Conservation (phyloP, 2,329 filamentous ascomycete genomes). For the Clathrospora elynae region DNA sequence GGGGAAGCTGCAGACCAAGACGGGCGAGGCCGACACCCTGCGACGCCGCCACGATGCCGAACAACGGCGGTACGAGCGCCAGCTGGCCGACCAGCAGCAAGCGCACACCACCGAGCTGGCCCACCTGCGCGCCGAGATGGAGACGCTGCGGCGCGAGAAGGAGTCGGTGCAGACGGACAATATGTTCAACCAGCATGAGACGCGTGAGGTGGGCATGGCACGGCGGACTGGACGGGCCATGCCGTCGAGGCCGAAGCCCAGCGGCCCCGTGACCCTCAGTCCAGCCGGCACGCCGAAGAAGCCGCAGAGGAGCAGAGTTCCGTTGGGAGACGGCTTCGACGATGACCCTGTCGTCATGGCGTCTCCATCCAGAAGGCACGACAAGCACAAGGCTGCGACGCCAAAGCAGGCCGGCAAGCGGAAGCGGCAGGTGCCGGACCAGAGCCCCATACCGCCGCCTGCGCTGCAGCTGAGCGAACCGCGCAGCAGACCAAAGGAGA, state of each 20-base stretch:
- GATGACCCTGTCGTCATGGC: constrained; percentile 64
- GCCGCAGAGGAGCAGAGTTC: constrained; percentile 59
- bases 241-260: constrained; percentile 33
- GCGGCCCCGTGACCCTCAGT: constrained; percentile 21
- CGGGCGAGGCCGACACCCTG: constrained; percentile 76
- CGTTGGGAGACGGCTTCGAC: constrained; percentile 77
- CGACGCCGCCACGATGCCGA: constrained; percentile 70
- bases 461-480: constrained; percentile 58
- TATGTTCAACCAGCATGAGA: constrained; percentile 74
- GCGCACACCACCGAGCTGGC: constrained; percentile 67
- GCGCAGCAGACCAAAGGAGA: constrained; percentile 46
- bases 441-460: constrained; percentile 65
- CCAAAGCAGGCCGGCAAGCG: constrained; percentile 70
- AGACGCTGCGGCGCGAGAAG: constrained; percentile 68
- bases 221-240: constrained; percentile 48
- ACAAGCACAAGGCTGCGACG: constrained; percentile 58
- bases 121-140: constrained; percentile 67
- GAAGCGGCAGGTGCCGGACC: constrained; percentile 64
- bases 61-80: constrained; percentile 65
- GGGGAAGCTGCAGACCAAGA: constrained; percentile 56
- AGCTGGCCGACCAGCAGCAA: constrained; percentile 66
- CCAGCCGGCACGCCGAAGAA: constrained; percentile 64
- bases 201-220: constrained; percentile 60
- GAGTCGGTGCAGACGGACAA: constrained; percentile 70
- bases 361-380: constrained; percentile 59